Base-by-base conservation (phyloP, 352 stramenopile species). In the Phytophthora megakarya region DNA sequence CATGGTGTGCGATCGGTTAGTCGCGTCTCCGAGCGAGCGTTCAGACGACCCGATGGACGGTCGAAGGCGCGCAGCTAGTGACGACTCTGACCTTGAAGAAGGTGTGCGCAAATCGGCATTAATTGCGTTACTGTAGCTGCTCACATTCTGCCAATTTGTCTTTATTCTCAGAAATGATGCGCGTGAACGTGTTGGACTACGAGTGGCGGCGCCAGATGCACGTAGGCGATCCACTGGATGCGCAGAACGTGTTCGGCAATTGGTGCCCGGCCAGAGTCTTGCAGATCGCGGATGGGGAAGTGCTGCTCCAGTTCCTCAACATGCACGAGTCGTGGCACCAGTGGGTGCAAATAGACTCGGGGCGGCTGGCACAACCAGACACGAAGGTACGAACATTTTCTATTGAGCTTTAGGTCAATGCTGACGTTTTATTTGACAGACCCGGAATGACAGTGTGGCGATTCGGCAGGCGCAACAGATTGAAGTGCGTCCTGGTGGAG, bases 191-290 rank as follows among this genome's bases (percentile, higher is more conserved):
- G 15, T 76, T 76, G 25, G 85, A 90, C 38, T 62, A 76, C 32
- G 83, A 90, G 51, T 95, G 86, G 86, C 81, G 86, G 16, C 72
- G 61, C 3, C 82, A 92, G 58, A 72, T 95, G 45, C 80, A 88
- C 38, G 75, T 72, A 6, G 76, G 69, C 15, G 83, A 93, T 54
- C 67, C 70, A 1, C 51, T 95, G 47, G 86, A 95, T 37, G 84
- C 84, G 11, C 83, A 90, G 55, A 95, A 95, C 45, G 58, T 80
- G 4, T 95, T 95, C 57, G 84, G 85, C 26, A 95, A 92, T 62
- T 95, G 86, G 86, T 92, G 86, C 67, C 81, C 83, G 12, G 86
- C 83, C 19, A 70, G 69, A 60, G 59, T 90, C 33, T 28, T 86
- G 35, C 52, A 92, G 76, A 71, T 92, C 19, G 48, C 73, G 18